phyloP scores from a whole-genome alignment of 805 yeast species.

The Metschnikowia bowlesiae region DNA sequence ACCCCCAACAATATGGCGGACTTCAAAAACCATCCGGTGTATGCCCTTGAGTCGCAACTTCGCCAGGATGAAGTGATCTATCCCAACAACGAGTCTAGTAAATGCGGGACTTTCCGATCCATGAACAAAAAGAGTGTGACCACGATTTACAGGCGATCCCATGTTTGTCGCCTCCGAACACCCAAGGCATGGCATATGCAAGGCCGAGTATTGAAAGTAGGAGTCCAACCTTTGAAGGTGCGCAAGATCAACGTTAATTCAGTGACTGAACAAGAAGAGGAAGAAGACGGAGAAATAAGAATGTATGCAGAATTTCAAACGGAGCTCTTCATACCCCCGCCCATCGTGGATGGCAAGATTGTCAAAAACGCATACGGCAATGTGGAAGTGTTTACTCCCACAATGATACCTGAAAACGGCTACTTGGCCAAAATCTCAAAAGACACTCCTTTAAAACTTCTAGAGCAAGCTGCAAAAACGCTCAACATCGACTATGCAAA shows the following conservation, averaged over 20 bases:
- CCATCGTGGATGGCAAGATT: slow-evolving; percentile 60
- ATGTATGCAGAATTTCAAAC: slow-evolving; percentile 80
- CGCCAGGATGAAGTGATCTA: slow-evolving; percentile 66
- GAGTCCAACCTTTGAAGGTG: slow-evolving; percentile 57
- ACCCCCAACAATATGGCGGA: slow-evolving; percentile 83
- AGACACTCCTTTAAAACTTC: slow-evolving; percentile 38
- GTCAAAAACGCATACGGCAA: slow-evolving; percentile 79
- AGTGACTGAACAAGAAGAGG: slow-evolving; percentile 41
- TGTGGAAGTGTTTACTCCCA: slow-evolving; percentile 69
- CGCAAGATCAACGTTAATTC: slow-evolving; percentile 5
- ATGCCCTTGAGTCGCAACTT: slow-evolving; percentile 73
- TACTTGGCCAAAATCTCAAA: slow-evolving; percentile 40
- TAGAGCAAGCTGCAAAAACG: slow-evolving; percentile 66
- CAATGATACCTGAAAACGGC: slow-evolving; percentile 84
- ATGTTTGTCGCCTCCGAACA: slow-evolving; percentile 60
- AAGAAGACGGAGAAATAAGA: slow-evolving; percentile 48
- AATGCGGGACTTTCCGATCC: slow-evolving; percentile 66
- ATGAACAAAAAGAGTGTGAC: slow-evolving; percentile 25
- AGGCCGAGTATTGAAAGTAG: slow-evolving; percentile 72
- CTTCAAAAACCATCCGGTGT: slow-evolving; percentile 82
- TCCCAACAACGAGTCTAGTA: slow-evolving; percentile 50
- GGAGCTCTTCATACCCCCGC: slow-evolving; percentile 61
- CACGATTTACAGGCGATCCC: slow-evolving; percentile 64
- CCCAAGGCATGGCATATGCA: slow-evolving; percentile 83
- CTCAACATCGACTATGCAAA: slow-evolving; percentile 75